Conservation (phyloP, 75 land plant species). For the Sequoia sempervirens region DNA sequence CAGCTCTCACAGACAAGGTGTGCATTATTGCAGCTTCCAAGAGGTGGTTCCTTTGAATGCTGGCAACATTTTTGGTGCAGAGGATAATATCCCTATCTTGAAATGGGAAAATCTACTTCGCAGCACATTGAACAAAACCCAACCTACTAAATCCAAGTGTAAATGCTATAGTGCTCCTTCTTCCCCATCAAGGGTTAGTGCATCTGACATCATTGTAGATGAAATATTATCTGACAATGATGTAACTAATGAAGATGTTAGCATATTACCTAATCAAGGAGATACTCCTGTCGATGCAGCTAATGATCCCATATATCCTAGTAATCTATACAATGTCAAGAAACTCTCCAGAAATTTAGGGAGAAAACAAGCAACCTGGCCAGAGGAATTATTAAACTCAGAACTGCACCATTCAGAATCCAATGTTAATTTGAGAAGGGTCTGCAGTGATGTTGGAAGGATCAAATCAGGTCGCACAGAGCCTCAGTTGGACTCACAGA, state of each 20-base stretch:
- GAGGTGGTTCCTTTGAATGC: conserved; percentile 96
- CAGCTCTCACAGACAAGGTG: background rate
- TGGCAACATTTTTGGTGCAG: conserved; percentile 91
- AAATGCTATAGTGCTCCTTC: conserved; percentile 64
- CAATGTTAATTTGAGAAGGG: conserved; percentile 30
- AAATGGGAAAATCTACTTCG: conserved; percentile 86
- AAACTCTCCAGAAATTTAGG: conserved; percentile 22
- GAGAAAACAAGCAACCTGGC: conserved; percentile 36
- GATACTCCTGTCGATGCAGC: background rate
- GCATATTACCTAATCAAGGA: conserved; percentile 35
- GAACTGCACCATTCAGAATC: conserved; percentile 19
- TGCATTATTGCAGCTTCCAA: conserved; percentile 62
- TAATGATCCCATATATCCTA: conserved; percentile 2
- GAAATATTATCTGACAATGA: conserved; percentile 37
- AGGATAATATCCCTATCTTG: conserved; percentile 64
- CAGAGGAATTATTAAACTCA: conserved; percentile 36
- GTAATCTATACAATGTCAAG: conserved; percentile 6
- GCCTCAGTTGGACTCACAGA: conserved; percentile 11
- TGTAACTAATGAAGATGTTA: conserved; percentile 37
- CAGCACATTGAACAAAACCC: conserved; percentile 53
- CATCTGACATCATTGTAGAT: conserved; percentile 34
- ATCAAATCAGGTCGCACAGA: conserved; percentile 20
- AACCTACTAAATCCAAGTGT: conserved; percentile 18
- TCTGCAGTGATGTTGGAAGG: conserved; percentile 36
- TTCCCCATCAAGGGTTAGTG: conserved; percentile 70